Conservation (phyloP, 1,139 yeast genomes). For the Pichia kudriavzevii region DNA sequence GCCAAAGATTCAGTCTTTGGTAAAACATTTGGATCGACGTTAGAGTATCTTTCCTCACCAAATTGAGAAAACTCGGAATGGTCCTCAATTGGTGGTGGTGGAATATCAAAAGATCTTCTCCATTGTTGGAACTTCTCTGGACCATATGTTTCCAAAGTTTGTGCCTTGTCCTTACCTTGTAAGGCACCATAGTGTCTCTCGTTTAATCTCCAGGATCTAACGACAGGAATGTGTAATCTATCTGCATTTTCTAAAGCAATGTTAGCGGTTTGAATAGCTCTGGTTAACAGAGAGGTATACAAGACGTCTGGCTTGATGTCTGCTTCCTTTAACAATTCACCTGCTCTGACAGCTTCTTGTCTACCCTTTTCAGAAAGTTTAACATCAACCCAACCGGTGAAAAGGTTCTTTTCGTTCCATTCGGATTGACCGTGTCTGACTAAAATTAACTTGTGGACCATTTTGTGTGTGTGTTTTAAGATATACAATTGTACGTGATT, state of each 20-base stretch:
- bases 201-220: constrained; percentile 95
- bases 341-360: constrained; percentile 90
- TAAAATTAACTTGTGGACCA: constrained; percentile 64
- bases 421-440: constrained; percentile 99
- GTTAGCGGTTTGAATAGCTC: constrained; percentile 98
- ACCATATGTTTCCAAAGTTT: constrained; percentile 81
- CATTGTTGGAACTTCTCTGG: constrained; percentile 90
- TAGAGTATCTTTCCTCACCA: constrained; percentile 77
- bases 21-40: constrained; percentile 74
- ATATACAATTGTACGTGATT: no score
- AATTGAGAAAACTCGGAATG: constrained; percentile 77
- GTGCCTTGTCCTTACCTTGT: constrained; percentile 98
- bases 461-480: constrained; percentile 14
- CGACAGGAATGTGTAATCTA: constrained; percentile 85
- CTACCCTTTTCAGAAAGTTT: constrained; percentile 77
- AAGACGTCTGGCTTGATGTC: constrained; percentile 79
- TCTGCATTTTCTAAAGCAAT: constrained; percentile 86
- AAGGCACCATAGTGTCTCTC: constrained; percentile 99
- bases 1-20: constrained; percentile 95
- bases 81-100: constrained; percentile 85
- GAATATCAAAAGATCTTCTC: constrained; percentile 97
- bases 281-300: constrained; percentile 85
- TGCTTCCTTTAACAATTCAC: constrained; percentile 84
- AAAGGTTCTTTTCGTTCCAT: constrained; percentile 96
- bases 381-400: constrained; percentile 99